Base-by-base conservation (phyloP, 2,329 filamentous ascomycete species). In the Neoscytalidium dimidiatum region DNA sequence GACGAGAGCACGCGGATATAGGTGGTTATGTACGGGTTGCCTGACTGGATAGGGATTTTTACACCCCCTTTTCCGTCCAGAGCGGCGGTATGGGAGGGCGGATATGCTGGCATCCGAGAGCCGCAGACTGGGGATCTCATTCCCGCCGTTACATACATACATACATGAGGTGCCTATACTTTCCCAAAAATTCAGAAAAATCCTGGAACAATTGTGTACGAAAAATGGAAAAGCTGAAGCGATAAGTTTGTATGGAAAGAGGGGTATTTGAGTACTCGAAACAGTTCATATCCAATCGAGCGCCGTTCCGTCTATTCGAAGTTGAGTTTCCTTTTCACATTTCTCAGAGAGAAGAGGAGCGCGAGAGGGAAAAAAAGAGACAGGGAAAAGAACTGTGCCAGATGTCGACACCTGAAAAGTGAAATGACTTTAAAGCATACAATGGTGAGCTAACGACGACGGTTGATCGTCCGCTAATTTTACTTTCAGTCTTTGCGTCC, bases 241-340 rank as follows among this genome's bases (percentile, higher is more conserved):
- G 29, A n/a, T n/a, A 28, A 7, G 5, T 31, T 13, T 31, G 14
- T 3, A 29, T 14, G n/a, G n/a, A 23, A 21, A 21, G n/a, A n/a
- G n/a, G 56, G 56, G 56, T 60, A 48, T 60, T 60, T 60, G 56
- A 60, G 19, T 33, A 60, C 43, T 60, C 19, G 41, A 60, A 33
- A 26, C n/a, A 21, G 7, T 29, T 29, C 38, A 19, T 60, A 17
- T 31, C 41, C 35, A 60, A 44, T 17, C 38, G 19, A 58, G 46
- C 56, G 56, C 56, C 56, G 26, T 33, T 60, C 56, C 56, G 26
- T 60, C 56, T 60, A 60, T 60, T 46, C 35, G 35, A 5, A 41
- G 9, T 19, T n/a, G 56, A 60, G 35, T 4, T 43, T 41, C 35
- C 38, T 44, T n/a, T 60, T 46, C 38, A 46, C n/a, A 33, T 9